These are phyloP conservation scores for Verbena officinalis DNA, from an alignment of 257 asterid species.

Conservation along the genomic window DNA sequence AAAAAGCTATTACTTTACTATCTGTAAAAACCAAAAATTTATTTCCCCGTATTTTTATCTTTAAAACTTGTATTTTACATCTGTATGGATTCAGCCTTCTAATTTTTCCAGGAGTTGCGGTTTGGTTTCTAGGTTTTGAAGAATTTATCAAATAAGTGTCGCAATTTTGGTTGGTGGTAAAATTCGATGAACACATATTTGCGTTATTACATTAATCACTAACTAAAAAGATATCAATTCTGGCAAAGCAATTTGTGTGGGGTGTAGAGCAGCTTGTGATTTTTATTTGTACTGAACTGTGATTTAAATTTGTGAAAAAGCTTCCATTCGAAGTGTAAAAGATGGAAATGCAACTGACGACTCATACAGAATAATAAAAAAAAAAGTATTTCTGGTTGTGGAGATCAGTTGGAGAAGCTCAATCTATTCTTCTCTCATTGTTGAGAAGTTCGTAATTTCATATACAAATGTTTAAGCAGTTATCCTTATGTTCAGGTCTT, in stretches of 20 bases:
- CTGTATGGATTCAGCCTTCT: background rate
- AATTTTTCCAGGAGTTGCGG: background rate
- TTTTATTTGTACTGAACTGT: background rate
- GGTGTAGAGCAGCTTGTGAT: background rate
- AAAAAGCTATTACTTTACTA: no score
- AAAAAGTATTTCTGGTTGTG: background rate
- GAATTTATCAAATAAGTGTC: background rate
- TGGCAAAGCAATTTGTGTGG: background rate
- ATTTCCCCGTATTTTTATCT: background rate
- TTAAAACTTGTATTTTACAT: background rate
- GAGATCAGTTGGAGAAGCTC: background rate
- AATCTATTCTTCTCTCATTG: background rate
- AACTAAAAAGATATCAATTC: background rate
- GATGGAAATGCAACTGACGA: background rate
- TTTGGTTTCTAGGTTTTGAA: background rate
- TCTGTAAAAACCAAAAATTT: no score
- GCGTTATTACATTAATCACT: no score
- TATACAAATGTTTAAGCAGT: conserved; percentile 8
- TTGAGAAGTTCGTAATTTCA: background rate
- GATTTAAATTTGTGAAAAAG: background rate
- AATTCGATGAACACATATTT: background rate
- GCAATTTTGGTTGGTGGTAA: background rate
- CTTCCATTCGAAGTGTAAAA: background rate
- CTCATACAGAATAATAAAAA: background rate
- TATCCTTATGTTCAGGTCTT: conserved; percentile 39